phyloP scores from a whole-genome alignment of 306 rosid genomes.

The Oemleria cerasiformis region DNA sequence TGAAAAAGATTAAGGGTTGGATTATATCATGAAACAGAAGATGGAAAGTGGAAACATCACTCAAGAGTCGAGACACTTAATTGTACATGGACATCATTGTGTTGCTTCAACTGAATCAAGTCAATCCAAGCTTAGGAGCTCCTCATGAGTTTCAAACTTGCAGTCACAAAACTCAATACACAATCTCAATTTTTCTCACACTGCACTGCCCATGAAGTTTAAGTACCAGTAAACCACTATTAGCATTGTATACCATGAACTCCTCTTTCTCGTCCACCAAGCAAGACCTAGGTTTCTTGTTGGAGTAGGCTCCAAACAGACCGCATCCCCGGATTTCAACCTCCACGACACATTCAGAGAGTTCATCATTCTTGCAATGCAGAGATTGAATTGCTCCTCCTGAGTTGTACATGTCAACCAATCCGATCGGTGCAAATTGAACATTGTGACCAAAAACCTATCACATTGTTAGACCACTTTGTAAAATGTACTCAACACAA shows the following conservation, averaged over 20 bases:
- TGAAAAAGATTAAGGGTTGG: no score
- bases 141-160: no score
- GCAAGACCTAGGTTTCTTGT: conserved; percentile 17
- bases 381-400: conserved; percentile 23
- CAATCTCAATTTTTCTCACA: conserved; percentile 1
- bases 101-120: not conserved
- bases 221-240: not conserved
- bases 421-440: conserved; percentile 18
- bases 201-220: conserved; percentile 7
- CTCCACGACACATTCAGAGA: not conserved
- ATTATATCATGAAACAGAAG: no score
- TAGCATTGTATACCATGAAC: conserved; percentile 7
- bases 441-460: conserved; percentile 5
- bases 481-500: not conserved
- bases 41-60: no score
- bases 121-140: no score
- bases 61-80: no score
- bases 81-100: no score
- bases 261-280: conserved; percentile 1
- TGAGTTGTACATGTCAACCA: conserved; percentile 21
- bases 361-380: not conserved
- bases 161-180: not conserved
- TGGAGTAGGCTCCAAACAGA: conserved; percentile 18
- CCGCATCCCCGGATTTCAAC: conserved; percentile 17
- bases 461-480: not conserved